These are phyloP conservation scores for Paragyromitra xinjiangensis DNA, from an alignment of 495 filamentous ascomycete genomes.

Conservation along the genomic window DNA sequence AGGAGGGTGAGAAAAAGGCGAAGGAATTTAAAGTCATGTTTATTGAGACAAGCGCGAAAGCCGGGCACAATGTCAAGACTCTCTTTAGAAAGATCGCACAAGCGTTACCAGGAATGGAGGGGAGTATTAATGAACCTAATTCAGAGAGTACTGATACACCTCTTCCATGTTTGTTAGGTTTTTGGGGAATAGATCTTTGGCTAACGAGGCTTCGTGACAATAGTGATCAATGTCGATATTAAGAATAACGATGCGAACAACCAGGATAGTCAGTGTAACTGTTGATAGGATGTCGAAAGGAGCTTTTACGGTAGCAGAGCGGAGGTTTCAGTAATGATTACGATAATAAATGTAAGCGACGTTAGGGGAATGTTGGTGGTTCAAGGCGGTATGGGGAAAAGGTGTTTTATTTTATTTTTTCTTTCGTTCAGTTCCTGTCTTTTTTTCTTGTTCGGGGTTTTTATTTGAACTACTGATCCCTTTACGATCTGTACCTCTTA, in stretches of 20 bases:
- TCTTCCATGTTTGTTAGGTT: constrained; percentile 61
- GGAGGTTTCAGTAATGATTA: constrained; percentile 45
- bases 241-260: constrained; percentile 71
- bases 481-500: constrained; percentile 27
- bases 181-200: constrained; percentile 1
- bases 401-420: constrained; percentile 24
- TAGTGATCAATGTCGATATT: constrained; percentile 96
- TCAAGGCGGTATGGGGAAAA: constrained; percentile 13
- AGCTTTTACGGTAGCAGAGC: constrained; percentile 29
- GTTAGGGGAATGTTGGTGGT: constrained; percentile 8
- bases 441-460: constrained; percentile 35
- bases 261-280: constrained; percentile 71
- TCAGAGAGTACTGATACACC: constrained; percentile 66
- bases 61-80: constrained; percentile 96
- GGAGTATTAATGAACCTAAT: constrained; percentile 71
- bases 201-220: constrained; percentile 33
- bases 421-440: constrained; percentile 27
- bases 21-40: constrained; percentile 97
- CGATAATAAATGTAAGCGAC: constrained; percentile 41
- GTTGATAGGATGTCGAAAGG: constrained; percentile 33
- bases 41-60: constrained; percentile 97
- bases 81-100: constrained; percentile 97
- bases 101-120: constrained; percentile 97
- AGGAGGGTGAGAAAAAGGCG: constrained; percentile 97
- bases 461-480: constrained; percentile 27